Percentiles rank a stretch among this genome's conserved stretches.
phyloP scores from a whole-genome alignment of 805 yeast species.

The Yueomyces sinensis region DNA sequence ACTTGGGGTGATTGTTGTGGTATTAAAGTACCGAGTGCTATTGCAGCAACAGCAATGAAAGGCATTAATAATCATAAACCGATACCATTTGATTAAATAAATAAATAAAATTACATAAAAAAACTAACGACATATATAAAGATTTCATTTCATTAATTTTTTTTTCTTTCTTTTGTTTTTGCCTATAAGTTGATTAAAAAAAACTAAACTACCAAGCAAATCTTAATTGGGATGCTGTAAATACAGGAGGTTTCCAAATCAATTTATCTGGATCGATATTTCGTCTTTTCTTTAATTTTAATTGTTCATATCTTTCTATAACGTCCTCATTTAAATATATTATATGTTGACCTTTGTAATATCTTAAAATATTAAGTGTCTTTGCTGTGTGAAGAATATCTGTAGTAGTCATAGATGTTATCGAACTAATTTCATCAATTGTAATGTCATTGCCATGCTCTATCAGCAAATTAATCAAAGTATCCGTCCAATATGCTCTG shows the following conservation, averaged over 20 bases:
- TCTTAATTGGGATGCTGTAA: constrained; percentile 88
- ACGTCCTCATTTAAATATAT: constrained; percentile 79
- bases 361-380: constrained; percentile 76
- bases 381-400: constrained; percentile 91
- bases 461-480: constrained; percentile 58
- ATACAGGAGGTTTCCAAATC: constrained; percentile 87
- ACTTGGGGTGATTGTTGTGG: constrained; percentile 99
- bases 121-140: too few species aligned
- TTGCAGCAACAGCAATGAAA: constrained; percentile 60
- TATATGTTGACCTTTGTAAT: constrained; percentile 90
- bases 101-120: neutral
- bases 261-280: constrained; percentile 59
- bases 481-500: constrained; percentile 94
- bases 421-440: constrained; percentile 77
- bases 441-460: constrained; percentile 56
- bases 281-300: constrained; percentile 59
- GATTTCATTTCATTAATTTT: neutral
- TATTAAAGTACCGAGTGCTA: constrained; percentile 87
- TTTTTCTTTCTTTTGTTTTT: too few species aligned
- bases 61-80: constrained; percentile 24
- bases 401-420: constrained; percentile 91
- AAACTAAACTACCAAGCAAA: constrained; percentile 96
- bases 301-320: constrained; percentile 58
- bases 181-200: too few species aligned
- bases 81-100: constrained; percentile 52